Conservation (phyloP, 306 rosid species). For the Trifolium subterraneum region DNA sequence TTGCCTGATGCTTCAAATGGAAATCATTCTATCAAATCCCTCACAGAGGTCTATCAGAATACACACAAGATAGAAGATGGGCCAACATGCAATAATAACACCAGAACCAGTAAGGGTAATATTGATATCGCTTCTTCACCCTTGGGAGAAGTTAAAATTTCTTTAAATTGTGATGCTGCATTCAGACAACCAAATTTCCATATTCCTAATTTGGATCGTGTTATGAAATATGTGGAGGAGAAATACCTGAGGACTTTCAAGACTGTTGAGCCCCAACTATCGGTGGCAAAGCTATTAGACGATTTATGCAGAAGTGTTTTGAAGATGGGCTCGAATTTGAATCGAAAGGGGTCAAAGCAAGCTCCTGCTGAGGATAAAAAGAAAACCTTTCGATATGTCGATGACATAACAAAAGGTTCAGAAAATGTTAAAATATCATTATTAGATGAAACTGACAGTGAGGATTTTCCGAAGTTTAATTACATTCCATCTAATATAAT, state of each 20-base stretch:
- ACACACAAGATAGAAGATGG: conserved; percentile 24
- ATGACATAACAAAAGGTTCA: conserved; percentile 77
- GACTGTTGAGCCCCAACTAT: conserved; percentile 40
- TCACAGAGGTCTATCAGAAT: conserved; percentile 24
- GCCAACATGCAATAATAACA: conserved; percentile 21
- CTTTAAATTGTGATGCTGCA: conserved; percentile 45
- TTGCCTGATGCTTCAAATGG: conserved; percentile 33
- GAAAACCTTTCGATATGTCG: conserved; percentile 24
- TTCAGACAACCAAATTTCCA: conserved; percentile 41
- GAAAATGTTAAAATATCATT: conserved; percentile 73
- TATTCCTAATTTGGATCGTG: conserved; percentile 44
- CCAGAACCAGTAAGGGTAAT: conserved; percentile 3
- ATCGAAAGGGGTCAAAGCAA: conserved; percentile 33
- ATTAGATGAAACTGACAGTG: conserved; percentile 61
- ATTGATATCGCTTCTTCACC: conserved; percentile 51
- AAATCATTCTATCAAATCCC: conserved; percentile 26
- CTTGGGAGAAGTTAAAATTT: conserved; percentile 53
- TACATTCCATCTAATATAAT: conserved; percentile 71
- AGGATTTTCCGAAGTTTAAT: conserved; percentile 70
- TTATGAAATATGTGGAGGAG: conserved; percentile 51
- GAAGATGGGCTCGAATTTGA: conserved; percentile 44
- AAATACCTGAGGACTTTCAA: conserved; percentile 37
- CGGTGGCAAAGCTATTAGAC: conserved; percentile 46
- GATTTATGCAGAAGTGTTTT: conserved; percentile 50
- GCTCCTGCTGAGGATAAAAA: conserved; percentile 39